Evolutionary conservation across 1,139 yeast genomes (phyloP).

Genomic region (Pichiaceae sp.): DNA sequence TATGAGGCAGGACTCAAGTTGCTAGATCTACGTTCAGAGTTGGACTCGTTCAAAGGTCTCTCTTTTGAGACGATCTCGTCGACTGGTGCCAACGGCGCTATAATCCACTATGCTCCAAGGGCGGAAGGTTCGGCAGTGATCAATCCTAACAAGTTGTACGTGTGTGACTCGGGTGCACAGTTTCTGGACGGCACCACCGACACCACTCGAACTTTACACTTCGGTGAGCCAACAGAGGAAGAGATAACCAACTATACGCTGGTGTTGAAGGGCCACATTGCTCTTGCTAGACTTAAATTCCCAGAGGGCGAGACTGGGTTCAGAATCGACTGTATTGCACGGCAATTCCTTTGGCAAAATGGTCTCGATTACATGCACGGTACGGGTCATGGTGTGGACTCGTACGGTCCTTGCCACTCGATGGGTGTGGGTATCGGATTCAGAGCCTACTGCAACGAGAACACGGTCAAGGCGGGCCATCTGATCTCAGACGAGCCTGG

Average conservation of each 20-base stretch:
- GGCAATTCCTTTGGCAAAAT: constrained; percentile 79
- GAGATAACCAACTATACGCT: constrained; percentile 74
- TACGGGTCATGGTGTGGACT: constrained; percentile 96
- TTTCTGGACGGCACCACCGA: constrained; percentile 55
- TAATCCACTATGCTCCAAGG: constrained; percentile 83
- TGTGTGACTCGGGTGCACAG: constrained; percentile 92
- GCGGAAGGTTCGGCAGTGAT: constrained; percentile 54
- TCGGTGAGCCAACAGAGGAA: constrained; percentile 43
- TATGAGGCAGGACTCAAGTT: constrained; percentile 68
- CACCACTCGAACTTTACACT: constrained; percentile 44
- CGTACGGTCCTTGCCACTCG: constrained; percentile 89
- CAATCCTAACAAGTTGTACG: constrained; percentile 68
- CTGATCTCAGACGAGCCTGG: constrained; percentile 94
- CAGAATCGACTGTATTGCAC: constrained; percentile 77
- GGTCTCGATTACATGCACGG: constrained; percentile 95
- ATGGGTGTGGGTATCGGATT: constrained; percentile 93
- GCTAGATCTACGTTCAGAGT: constrained; percentile 51
- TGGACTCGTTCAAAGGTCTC: constrained; percentile 64
- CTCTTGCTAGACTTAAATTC: constrained; percentile 67
- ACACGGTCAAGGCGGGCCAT: constrained; percentile 60
- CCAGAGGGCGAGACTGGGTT: constrained; percentile 86
- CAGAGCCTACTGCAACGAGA: constrained; percentile 31
- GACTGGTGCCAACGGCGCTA: constrained; percentile 87
- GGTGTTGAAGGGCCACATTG: constrained; percentile 87
- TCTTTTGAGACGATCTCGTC: constrained; percentile 92